Percentiles rank a stretch among this genome's conserved stretches.
These are phyloP conservation scores for Dactylonectria estremocensis DNA, from an alignment of 2,329 filamentous ascomycete species.

Conservation along the genomic window DNA sequence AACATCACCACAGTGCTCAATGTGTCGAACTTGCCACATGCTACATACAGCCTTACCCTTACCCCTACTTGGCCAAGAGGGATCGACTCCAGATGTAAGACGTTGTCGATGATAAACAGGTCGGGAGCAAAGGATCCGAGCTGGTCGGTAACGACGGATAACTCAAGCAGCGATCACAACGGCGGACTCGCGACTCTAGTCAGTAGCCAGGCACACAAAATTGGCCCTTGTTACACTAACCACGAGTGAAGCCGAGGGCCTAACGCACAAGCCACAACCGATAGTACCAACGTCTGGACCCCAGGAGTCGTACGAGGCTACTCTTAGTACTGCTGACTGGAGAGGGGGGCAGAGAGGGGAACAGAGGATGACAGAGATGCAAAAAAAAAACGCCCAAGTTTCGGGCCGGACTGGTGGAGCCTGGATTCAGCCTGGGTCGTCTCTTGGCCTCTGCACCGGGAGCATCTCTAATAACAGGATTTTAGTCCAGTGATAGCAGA, in stretches of 20 bases:
- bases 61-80: neutral
- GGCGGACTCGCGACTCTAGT: slow-evolving; percentile 1
- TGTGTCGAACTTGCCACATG: neutral
- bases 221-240: slow-evolving; percentile 16
- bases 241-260: neutral
- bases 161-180: neutral
- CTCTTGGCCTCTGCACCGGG: slow-evolving; percentile 16
- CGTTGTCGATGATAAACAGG: neutral
- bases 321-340: neutral
- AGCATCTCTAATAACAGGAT: slow-evolving; percentile 6
- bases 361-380: neutral
- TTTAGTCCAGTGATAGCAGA: slow-evolving; percentile 4
- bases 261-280: slow-evolving; percentile 19
- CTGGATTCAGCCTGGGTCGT: slow-evolving; percentile 17
- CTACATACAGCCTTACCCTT: neutral
- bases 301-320: slow-evolving; percentile 20
- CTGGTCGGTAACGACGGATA: neutral
- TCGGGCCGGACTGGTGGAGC: slow-evolving; percentile 12
- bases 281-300: slow-evolving; percentile 22
- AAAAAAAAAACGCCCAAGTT: slow-evolving; percentile 1
- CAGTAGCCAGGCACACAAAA: slow-evolving; percentile 21
- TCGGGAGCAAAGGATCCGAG: neutral
- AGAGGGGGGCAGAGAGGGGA: neutral
- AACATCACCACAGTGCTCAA: neutral
- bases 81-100: neutral